Base-by-base conservation (phyloP, 305 asterid genomes). In the Fraxinus greggii region DNA sequence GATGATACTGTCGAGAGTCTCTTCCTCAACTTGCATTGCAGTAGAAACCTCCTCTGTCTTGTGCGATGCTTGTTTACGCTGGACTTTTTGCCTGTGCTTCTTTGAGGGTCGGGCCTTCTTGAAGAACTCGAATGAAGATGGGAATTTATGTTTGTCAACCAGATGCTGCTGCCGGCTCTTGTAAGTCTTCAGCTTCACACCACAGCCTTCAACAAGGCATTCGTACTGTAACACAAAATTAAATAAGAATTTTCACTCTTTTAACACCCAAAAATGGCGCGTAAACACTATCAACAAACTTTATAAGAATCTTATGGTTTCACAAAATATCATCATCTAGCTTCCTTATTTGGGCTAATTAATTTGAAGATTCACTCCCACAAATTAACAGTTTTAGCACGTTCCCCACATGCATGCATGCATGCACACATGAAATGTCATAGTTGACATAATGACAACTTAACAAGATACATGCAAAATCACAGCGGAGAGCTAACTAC, bases 161-260 rank as follows among this genome's bases (percentile, higher is more conserved):
- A 96, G 90, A 87, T 96, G 99, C 38, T 94, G 98, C 79, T 93
- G 97, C 87, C 99, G 90, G 89, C 89, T 90, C 90, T 94, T 94
- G 91, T 94, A 93, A 89, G 91, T 90, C 88, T 92, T 96, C 87
- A 96, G 89, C 89, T 92, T 94, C 76, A 82, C 87, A 76, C 89
- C 94, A 79, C 99, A 96, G 79, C 97, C 97, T 91, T 96, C 98
- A 76, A 96, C 99, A 31, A 94, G 98, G 90, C 99, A 96, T 88
- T 93, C 98, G 56, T 91, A 96, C 99, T 95, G 81, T 77, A 69
- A 32, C 56, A 83, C 81, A 79, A 75, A 81, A 70, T 8, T 33
- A 32, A 8, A 51, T 19, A 70, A 80, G 45, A 75, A 63, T n/a
- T 61, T 67, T 32, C 5, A 12, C 19, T 26, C 23, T n/a, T n/a